Base-by-base conservation (phyloP, 2,329 filamentous ascomycete genomes). In the Cordyceps cicadae region DNA sequence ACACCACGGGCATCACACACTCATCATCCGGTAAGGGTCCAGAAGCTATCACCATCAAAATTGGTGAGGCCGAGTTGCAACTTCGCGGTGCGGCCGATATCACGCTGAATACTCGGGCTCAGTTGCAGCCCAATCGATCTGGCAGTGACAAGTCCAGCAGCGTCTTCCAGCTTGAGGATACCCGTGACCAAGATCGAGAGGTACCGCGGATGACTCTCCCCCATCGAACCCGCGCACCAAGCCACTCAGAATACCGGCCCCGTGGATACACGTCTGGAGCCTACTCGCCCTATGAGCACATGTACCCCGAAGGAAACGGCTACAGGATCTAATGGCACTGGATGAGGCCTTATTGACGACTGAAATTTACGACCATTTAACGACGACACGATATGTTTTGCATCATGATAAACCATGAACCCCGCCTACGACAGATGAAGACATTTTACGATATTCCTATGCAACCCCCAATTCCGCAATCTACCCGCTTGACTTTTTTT, bases 1-100 rank as follows among this genome's bases (percentile, higher is more conserved):
- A 81, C 32, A 84, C 84, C 0, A 87, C 84, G 14, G 79, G 82
- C 46, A 83, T 84, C 11, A 87, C 84, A 4, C 75, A 81, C 39
- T 82, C 80, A 8, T 75, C 71, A 5, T 71, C 71, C 3, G 64
- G 64, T 17, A 80, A 77, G 61, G 77, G 79, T 56, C 79, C 82
- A 59, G 82, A 86, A 43, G 82, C 86, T 63, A 75, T 86, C 61
- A 87, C 82, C 17, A 86, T 87, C 69, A 82, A 82, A 64, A 76
- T 87, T 52, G 80, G 77, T 26, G 82, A 81, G 14, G 76, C 75
- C 37, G 79, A 82, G n/a, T 85, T 29, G 79, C 79, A 43, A 79
- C 79, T 32, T 76, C 83, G 11, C 81, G 80, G 84, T 54, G 83
- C 83, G 43, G 82, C 83, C 24, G 83, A 85, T 66, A 82, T 87